Conservation (phyloP, 495 filamentous ascomycete species). For the Chaetomium tenue region DNA sequence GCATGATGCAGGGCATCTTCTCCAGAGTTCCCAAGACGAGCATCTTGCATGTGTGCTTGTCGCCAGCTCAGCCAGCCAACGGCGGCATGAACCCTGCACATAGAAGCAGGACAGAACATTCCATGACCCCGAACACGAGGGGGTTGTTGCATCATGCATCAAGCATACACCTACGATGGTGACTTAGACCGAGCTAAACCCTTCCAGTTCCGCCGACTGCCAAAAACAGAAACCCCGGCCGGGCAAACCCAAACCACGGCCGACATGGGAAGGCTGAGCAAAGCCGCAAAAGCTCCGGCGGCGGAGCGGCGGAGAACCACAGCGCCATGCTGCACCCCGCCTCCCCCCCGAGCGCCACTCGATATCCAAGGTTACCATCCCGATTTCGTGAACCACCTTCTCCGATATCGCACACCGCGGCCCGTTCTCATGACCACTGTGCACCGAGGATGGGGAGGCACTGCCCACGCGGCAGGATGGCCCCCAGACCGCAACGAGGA, state of each 20-base stretch:
- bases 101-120: background rate
- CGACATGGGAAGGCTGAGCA: constrained; percentile 6
- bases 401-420: too few species aligned
- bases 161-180: too few species aligned
- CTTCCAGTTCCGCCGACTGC: background rate
- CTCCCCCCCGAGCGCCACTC: background rate
- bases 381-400: too few species aligned
- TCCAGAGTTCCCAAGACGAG: background rate
- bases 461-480: too few species aligned
- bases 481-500: too few species aligned
- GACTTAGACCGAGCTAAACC: background rate
- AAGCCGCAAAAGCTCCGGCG: background rate
- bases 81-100: background rate
- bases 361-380: background rate
- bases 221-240: background rate
- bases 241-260: background rate
- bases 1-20: background rate
- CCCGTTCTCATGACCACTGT: too few species aligned
- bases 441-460: too few species aligned
- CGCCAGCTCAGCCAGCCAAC: background rate
- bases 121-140: background rate
- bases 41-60: background rate
- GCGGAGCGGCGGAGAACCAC: background rate
- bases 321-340: background rate
- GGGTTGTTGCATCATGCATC: background rate